Conservation (phyloP, 2,329 filamentous ascomycete genomes). For the Aureobasidium sp. region DNA sequence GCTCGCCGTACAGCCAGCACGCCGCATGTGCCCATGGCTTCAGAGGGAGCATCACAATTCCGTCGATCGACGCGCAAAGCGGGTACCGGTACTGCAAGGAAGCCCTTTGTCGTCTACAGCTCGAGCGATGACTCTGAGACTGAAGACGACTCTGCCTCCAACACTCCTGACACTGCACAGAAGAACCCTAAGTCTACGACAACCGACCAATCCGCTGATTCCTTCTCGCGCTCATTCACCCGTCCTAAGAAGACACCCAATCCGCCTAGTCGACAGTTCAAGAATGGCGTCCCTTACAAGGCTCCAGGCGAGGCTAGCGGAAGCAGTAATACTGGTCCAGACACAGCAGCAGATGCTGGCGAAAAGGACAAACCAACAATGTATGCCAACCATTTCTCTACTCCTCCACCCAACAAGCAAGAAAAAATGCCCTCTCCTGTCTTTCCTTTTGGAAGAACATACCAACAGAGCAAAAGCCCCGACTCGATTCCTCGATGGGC, state of each 20-base stretch:
- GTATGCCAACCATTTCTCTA: slow-evolving; percentile 16
- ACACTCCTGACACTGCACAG: slow-evolving; percentile 15
- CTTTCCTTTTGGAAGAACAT: slow-evolving; percentile 10
- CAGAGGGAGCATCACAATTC: neutral
- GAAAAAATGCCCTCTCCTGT: neutral
- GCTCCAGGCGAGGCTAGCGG: neutral
- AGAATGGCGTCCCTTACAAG: slow-evolving; percentile 15
- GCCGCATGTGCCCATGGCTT: neutral
- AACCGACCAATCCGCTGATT: slow-evolving; percentile 17
- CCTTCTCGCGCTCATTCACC: slow-evolving; percentile 9
- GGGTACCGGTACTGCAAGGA: slow-evolving; percentile 13
- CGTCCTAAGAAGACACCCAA: slow-evolving; percentile 29
- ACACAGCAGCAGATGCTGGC: neutral
- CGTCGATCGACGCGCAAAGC: slow-evolving; percentile 7
- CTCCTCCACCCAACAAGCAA: neutral
- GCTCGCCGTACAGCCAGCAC: slow-evolving; percentile 34
- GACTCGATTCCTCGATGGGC: slow-evolving; percentile 24
- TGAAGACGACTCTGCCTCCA: slow-evolving; percentile 15
- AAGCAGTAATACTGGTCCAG: neutral
- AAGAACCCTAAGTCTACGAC: neutral
- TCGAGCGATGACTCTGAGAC: slow-evolving; percentile 22
- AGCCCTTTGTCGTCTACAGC: slow-evolving; percentile 22
- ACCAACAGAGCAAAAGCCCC: slow-evolving; percentile 15
- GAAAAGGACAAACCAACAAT: slow-evolving; percentile 14
- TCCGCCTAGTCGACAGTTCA: slow-evolving; percentile 26